Evolutionary conservation across 352 stramenopile species (phyloP).

Genomic region (Globisporangium abappressorium): DNA sequence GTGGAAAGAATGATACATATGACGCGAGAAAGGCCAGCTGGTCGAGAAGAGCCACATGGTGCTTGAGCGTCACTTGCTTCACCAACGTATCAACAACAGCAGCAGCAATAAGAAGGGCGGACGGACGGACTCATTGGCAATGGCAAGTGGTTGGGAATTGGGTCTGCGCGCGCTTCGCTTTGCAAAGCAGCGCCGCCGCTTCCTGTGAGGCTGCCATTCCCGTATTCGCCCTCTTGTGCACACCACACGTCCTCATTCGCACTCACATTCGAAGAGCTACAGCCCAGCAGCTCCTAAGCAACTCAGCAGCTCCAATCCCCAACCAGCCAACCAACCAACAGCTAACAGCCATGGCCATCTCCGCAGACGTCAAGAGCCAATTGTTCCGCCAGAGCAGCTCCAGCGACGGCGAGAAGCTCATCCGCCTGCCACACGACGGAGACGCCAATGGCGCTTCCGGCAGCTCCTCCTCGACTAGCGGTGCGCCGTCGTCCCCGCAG

Average conservation of each 20-base stretch:
- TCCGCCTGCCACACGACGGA: constrained; percentile 13
- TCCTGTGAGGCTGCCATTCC: not conserved
- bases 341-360: constrained; percentile 10
- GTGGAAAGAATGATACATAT: not conserved
- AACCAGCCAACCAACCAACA: not conserved
- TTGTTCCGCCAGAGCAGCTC: constrained; percentile 20
- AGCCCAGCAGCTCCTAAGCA: not conserved
- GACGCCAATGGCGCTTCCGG: not conserved
- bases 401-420: constrained; percentile 17
- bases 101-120: not conserved
- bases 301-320: not conserved
- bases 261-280: not conserved
- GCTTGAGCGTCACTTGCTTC: not conserved
- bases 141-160: not conserved
- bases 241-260: not conserved
- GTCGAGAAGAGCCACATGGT: not conserved
- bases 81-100: not conserved
- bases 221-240: not conserved
- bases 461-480: not conserved
- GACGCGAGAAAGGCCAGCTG: not conserved
- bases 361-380: constrained; percentile 18
- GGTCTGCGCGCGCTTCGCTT: not conserved
- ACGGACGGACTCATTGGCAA: not conserved
- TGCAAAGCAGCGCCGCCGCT: not conserved
- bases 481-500: not conserved